A percentile compares a stretch with the other conserved stretches of the same genome.
Conservation (phyloP, 2,329 filamentous ascomycete species). For the Bipolaris victoriae region DNA sequence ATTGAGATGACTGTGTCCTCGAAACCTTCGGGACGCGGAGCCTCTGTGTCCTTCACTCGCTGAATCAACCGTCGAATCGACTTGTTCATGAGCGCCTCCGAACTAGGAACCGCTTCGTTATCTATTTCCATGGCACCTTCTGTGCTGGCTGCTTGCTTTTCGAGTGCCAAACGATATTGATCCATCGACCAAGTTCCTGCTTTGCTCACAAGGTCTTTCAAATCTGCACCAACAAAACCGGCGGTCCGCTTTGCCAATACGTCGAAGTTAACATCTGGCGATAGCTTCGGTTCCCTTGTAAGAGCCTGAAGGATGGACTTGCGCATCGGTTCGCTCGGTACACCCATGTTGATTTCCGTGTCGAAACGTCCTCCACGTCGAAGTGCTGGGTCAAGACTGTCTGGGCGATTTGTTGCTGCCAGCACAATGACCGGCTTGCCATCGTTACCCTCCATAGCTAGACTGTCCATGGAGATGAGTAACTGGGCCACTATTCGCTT, state of each 20-base stretch:
- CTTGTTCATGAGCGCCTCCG: constrained; percentile 23
- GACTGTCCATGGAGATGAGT: constrained; percentile 80
- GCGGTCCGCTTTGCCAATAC: constrained; percentile 82
- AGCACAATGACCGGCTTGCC: constrained; percentile 85
- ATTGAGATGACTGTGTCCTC: constrained; percentile 65
- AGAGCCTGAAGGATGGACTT: constrained; percentile 78
- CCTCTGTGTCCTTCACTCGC: constrained; percentile 57
- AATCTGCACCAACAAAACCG: constrained; percentile 90
- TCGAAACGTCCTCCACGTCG: constrained; percentile 78
- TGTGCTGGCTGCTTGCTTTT: constrained; percentile 45
- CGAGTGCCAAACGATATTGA: constrained; percentile 61
- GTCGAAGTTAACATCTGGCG: constrained; percentile 73
- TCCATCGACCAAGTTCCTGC: constrained; percentile 70
- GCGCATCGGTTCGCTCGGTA: constrained; percentile 79
- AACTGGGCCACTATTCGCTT: constrained; percentile 85
- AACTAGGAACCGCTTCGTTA: constrained; percentile 25
- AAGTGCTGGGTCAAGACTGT: constrained; percentile 81
- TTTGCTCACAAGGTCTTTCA: constrained; percentile 73
- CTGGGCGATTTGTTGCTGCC: constrained; percentile 87
- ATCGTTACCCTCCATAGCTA: constrained; percentile 72
- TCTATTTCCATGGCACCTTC: constrained; percentile 62
- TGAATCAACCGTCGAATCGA: constrained; percentile 56
- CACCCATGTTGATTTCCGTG: constrained; percentile 83
- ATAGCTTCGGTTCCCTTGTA: constrained; percentile 68
- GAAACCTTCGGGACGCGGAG: constrained; percentile 59